Base-by-base conservation (phyloP, 176 grass and related monocot species). In the Oryza coarctata region DNA sequence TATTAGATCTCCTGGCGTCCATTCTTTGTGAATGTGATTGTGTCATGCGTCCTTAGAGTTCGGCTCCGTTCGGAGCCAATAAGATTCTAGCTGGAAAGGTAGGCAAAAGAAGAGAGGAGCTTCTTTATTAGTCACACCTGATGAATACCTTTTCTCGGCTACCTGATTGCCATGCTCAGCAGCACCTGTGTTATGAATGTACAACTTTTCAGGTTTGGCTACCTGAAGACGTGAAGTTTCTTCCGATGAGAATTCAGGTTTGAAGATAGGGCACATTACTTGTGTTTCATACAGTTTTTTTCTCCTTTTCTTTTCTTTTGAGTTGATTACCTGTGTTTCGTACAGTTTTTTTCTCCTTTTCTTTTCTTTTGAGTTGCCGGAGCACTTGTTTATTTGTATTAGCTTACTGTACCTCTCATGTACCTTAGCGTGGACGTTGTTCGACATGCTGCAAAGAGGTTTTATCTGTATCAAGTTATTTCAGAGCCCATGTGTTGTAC, bases 11-110 rank as follows among this genome's bases (percentile, higher is more conserved):
- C 77, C 20, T 39, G 55, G 82, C 52, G 55, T 77, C 82, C 77
- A 81, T 86, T 83, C 88, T n/a, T 63, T n/a, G 62, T 0, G 79
- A 78, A 90, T 83, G 88, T 60, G 83, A 86, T 38, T 30, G 55
- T 89, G 40, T 41, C 58, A 77, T 76, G 83, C 69, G 25, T 80
- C 5, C 35, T 47, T 71, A 61, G 76, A 76, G 79, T 61, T 82
- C 28, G 45, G 43, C 3, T 45, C 43, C 3, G 3, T 45, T 15
- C n/a, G 73, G 67, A 65, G 60, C 47, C 47, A 38, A 60, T 58
- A 36, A 34, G 45, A 82, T 90, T 82, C 79, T 2, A 73, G 66
- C 62, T 72, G 36, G 74, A 68, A 79, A 74, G 71, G 79, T 50
- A 68, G 79, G 15, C 12, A 79, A 23, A 43, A 6, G 58, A 45